Conservation (phyloP, 768 basidiomycete genomes). For the Suillus weaverae region DNA sequence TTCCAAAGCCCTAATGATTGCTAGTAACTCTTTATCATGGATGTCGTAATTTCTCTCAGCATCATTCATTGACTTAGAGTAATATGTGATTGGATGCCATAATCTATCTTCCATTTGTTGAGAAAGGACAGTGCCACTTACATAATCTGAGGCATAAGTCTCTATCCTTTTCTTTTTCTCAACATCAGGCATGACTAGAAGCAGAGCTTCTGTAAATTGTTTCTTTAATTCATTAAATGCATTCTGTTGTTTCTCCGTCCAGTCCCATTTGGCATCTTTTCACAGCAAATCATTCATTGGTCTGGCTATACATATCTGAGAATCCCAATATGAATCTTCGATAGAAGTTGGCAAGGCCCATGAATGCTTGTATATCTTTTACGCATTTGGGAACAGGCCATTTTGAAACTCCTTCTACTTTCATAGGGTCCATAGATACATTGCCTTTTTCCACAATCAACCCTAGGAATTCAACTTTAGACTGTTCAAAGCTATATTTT, state of each 20-base stretch:
- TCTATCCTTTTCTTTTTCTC: neutral
- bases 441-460: conserved; percentile 21
- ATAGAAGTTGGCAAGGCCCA: conserved; percentile 34
- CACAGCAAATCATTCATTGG: conserved; percentile 28
- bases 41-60: conserved; percentile 43
- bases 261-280: conserved; percentile 27
- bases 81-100: conserved; percentile 32
- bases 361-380: conserved; percentile 24
- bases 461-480: conserved; percentile 33
- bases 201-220: conserved; percentile 25
- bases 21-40: conserved; percentile 28
- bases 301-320: conserved; percentile 21
- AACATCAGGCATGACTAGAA: conserved; percentile 11
- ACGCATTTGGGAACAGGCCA: conserved; percentile 27
- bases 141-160: conserved; percentile 4
- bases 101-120: conserved; percentile 1
- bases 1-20: neutral
- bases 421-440: conserved; percentile 34
- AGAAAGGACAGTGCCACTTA: neutral
- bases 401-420: conserved; percentile 27
- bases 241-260: conserved; percentile 19
- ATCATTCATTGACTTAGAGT: conserved; percentile 24
- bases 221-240: conserved; percentile 35
- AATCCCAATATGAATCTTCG: conserved; percentile 30
- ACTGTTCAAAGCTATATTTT: conserved; percentile 36